These are phyloP conservation scores for Penicillium polonicum DNA, from an alignment of 2,329 filamentous ascomycete genomes.

Conservation along the genomic window DNA sequence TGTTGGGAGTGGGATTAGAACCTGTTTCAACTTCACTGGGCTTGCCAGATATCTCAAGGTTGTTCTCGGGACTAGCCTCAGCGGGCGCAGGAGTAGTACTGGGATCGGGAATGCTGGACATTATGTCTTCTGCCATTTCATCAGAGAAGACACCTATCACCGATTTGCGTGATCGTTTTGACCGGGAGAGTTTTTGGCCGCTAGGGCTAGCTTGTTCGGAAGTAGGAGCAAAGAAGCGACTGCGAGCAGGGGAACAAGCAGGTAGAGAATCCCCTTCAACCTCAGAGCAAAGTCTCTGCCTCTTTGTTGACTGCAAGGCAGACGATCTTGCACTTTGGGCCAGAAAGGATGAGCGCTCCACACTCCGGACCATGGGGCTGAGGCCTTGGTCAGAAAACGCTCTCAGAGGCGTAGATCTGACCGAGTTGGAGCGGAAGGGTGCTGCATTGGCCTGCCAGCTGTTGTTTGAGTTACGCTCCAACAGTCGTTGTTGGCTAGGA, in stretches of 20 bases:
- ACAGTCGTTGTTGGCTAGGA: conserved; percentile 60
- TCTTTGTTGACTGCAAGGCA: conserved; percentile 50
- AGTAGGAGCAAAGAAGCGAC: conserved; percentile 49
- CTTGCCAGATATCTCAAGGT: neutral
- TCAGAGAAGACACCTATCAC: conserved; percentile 54
- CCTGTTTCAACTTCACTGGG: neutral
- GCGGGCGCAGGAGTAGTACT: conserved; percentile 2
- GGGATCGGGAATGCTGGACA: conserved; percentile 46
- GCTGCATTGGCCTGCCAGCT: conserved; percentile 57
- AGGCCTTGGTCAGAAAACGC: conserved; percentile 41
- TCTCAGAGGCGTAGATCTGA: conserved; percentile 36
- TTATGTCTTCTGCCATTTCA: conserved; percentile 52
- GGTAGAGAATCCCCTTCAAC: conserved; percentile 35
- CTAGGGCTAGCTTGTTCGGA: conserved; percentile 41
- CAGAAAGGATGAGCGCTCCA: conserved; percentile 42
- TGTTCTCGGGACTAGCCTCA: neutral
- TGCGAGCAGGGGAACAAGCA: conserved; percentile 39
- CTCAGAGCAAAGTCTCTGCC: conserved; percentile 54
- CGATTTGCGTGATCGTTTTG: conserved; percentile 45
- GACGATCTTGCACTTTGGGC: conserved; percentile 40
- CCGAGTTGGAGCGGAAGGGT: conserved; percentile 38
- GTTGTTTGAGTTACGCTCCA: conserved; percentile 53
- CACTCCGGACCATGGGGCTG: conserved; percentile 44
- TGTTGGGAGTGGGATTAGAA: neutral
- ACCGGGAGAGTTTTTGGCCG: conserved; percentile 35